These are phyloP conservation scores for Epichloe glyceriae DNA, from an alignment of 2,329 filamentous ascomycete species.

Conservation along the genomic window DNA sequence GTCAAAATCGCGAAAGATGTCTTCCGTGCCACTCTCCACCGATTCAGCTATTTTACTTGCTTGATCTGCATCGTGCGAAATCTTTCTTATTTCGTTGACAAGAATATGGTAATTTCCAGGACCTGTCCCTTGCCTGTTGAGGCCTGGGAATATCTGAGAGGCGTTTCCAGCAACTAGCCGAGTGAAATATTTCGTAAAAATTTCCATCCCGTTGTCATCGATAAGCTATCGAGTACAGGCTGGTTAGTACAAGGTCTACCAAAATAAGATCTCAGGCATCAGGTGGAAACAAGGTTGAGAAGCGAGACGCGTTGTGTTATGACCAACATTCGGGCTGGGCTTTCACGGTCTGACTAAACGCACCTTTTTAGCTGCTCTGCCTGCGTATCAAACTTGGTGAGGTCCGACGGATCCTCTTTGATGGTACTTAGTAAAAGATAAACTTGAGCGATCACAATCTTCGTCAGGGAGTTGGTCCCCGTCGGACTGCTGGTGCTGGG, in stretches of 20 bases:
- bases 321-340: background rate
- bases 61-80: constrained; percentile 67
- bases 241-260: constrained; percentile 10
- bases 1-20: constrained; percentile 92
- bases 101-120: constrained; percentile 76
- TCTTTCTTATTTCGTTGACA: constrained; percentile 72
- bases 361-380: constrained; percentile 88
- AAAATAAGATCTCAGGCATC: background rate
- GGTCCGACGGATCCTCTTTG: constrained; percentile 74
- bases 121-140: constrained; percentile 59
- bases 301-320: background rate
- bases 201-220: constrained; percentile 98
- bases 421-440: constrained; percentile 88
- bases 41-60: constrained; percentile 86
- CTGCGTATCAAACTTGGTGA: constrained; percentile 84
- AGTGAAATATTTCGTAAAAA: constrained; percentile 90
- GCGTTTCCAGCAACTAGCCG: constrained; percentile 87
- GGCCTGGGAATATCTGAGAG: constrained; percentile 73
- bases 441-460: constrained; percentile 90
- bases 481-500: constrained; percentile 50
- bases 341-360: constrained; percentile 14
- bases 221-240: constrained; percentile 50
- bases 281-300: background rate
- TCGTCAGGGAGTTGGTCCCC: constrained; percentile 58
- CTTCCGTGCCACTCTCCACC: constrained; percentile 79